These are phyloP conservation scores for Anisogramma anomala DNA, from an alignment of 2,329 filamentous ascomycete species.

Conservation along the genomic window DNA sequence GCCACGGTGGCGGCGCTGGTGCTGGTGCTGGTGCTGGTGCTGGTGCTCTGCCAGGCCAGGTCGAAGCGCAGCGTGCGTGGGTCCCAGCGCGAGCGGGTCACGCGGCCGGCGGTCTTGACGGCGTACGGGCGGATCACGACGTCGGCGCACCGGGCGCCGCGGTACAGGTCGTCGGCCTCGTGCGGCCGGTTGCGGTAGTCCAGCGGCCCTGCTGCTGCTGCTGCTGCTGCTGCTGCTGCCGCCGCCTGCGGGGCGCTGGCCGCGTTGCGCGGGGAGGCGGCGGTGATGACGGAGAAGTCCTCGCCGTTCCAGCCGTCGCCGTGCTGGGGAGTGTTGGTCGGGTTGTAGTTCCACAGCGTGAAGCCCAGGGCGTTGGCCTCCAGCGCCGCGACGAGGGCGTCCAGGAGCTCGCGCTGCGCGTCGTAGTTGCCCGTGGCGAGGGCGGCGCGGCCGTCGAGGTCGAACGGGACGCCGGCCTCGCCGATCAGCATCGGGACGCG, in stretches of 20 bases:
- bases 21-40: too few relatives aligned
- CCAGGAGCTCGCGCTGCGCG: slow-evolving; percentile 28
- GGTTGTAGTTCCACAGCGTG: slow-evolving; percentile 31
- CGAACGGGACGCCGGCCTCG: slow-evolving; percentile 30
- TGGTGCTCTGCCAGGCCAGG: slow-evolving; percentile 23
- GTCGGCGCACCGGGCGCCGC: slow-evolving; percentile 27
- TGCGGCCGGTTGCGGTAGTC: slow-evolving; percentile 25
- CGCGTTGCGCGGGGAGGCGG: slow-evolving; percentile 10
- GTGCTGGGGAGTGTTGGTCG: slow-evolving; percentile 26
- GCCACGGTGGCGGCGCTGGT: too few relatives aligned
- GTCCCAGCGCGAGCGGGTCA: slow-evolving; percentile 25
- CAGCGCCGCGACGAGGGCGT: slow-evolving; percentile 29
- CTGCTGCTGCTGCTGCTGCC: too few relatives aligned
- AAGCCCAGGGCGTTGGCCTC: slow-evolving; percentile 28
- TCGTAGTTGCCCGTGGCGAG: slow-evolving; percentile 29
- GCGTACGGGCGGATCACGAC: slow-evolving; percentile 31
- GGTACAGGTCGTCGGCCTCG: slow-evolving; percentile 26
- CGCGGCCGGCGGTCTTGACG: slow-evolving; percentile 28
- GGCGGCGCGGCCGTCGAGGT: slow-evolving; percentile 27
- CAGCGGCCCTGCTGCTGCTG: slow-evolving; percentile 19
- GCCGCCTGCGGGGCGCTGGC: too few relatives aligned
- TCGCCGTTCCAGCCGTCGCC: slow-evolving; percentile 33
- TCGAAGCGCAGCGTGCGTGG: slow-evolving; percentile 24
- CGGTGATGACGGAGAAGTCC: slow-evolving; percentile 30
- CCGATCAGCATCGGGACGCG: slow-evolving; percentile 27